Conservation (phyloP, 345 rosid species). For the Pistacia vera region DNA sequence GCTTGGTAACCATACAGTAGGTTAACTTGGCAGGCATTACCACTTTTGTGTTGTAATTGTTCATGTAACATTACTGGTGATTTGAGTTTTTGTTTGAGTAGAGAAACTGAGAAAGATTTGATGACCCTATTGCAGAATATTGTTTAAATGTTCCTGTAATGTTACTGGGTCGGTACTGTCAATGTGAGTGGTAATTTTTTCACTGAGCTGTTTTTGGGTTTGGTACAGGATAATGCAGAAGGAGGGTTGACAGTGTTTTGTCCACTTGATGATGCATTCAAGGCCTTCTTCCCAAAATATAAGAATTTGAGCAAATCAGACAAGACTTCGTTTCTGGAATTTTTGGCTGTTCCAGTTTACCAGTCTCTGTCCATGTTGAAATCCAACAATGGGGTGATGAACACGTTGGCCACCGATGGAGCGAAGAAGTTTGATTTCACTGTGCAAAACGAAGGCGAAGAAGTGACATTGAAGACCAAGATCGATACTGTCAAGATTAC, state of each 20-base stretch:
- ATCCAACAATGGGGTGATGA: slow-evolving; percentile 85
- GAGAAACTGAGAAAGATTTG: too few relatives aligned
- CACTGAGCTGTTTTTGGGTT: too few relatives aligned
- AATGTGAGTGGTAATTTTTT: too few relatives aligned
- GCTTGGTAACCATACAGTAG: too few relatives aligned
- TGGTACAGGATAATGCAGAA: slow-evolving; percentile 55
- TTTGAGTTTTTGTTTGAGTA: too few relatives aligned
- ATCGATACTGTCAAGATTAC: slow-evolving; percentile 64
- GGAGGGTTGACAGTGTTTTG: slow-evolving; percentile 99
- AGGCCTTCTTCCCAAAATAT: slow-evolving; percentile 73
- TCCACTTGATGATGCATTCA: slow-evolving; percentile 86
- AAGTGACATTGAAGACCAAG: slow-evolving; percentile 74
- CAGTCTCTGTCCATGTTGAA: slow-evolving; percentile 71
- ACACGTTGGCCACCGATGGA: slow-evolving; percentile 92
- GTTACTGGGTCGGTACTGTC: too few relatives aligned
- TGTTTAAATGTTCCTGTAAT: too few relatives aligned
- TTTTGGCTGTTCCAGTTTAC: slow-evolving; percentile 74
- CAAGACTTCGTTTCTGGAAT: slow-evolving; percentile 73
- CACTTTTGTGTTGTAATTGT: too few relatives aligned
- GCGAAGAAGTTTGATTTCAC: slow-evolving; percentile 75
- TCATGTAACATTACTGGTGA: too few relatives aligned
- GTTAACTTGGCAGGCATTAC: too few relatives aligned
- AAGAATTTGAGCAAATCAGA: slow-evolving; percentile 77
- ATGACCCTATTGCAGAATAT: too few relatives aligned
- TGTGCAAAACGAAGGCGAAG: slow-evolving; percentile 80